Conservation (phyloP, 306 rosid genomes). For the Abrus pulchellus region DNA sequence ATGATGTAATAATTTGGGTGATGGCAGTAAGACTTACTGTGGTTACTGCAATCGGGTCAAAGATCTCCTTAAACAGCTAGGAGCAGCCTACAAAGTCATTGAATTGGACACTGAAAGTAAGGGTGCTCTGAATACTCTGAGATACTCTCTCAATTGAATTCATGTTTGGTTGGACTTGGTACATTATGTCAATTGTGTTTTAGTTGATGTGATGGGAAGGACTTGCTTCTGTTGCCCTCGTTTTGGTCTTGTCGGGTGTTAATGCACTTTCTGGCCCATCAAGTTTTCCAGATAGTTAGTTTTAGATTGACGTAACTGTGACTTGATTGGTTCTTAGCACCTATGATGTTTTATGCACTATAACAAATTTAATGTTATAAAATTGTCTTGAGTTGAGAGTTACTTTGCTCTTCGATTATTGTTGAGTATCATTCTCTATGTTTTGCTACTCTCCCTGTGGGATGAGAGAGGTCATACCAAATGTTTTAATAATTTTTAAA, state of each 20-base stretch:
- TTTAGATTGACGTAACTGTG: neutral
- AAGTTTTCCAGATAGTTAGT: neutral
- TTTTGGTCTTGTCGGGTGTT: neutral
- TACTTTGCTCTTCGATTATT: constrained; percentile 7
- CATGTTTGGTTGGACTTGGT: neutral
- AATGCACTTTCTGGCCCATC: neutral
- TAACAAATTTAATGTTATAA: neutral
- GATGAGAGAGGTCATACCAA: neutral
- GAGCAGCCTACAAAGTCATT: constrained; percentile 70
- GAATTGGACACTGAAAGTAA: constrained; percentile 77
- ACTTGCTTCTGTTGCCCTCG: neutral
- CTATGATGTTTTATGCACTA: neutral
- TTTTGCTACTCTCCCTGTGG: neutral
- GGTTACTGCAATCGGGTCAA: constrained; percentile 82
- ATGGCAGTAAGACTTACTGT: constrained; percentile 85
- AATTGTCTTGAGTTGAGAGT: constrained; percentile 1
- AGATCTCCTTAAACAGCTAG: constrained; percentile 65
- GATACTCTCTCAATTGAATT: neutral
- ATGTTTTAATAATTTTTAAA: too few relatives aligned
- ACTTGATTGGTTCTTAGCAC: constrained; percentile 20
- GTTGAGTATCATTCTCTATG: too few relatives aligned
- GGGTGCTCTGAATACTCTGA: constrained; percentile 14
- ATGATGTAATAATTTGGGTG: constrained; percentile 16
- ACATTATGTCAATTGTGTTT: neutral
- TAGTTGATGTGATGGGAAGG: constrained; percentile 7